phyloP scores from a whole-genome alignment of 83 land plant species.

The Thuja plicata region DNA sequence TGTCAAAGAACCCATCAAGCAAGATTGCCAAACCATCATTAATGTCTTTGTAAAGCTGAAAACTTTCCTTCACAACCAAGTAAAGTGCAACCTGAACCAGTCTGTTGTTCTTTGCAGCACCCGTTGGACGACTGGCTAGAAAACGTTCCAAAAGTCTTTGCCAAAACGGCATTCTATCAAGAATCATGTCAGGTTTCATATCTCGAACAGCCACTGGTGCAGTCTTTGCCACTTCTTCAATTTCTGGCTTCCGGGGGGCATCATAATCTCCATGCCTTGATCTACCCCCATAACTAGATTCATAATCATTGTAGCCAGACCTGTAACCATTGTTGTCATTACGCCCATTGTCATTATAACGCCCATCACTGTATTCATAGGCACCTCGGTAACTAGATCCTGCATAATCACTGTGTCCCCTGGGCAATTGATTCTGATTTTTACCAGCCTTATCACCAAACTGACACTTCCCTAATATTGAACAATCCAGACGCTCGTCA shows the following conservation, averaged over 20 bases:
- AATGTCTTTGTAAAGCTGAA: conserved; percentile 77
- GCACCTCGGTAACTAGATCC: conserved; percentile 23
- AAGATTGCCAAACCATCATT: conserved; percentile 74
- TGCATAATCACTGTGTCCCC: not conserved
- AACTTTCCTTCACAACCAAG: conserved; percentile 79
- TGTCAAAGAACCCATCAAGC: conserved; percentile 84
- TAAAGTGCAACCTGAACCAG: conserved; percentile 77
- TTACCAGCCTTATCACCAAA: conserved; percentile 20
- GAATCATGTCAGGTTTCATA: conserved; percentile 71
- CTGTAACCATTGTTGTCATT: conserved; percentile 17
- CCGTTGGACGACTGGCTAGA: conserved; percentile 84
- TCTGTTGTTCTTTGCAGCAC: conserved; percentile 73
- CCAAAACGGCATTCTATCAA: conserved; percentile 67
- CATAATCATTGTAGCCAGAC: conserved; percentile 13
- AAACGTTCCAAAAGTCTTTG: conserved; percentile 84
- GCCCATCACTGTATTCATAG: conserved; percentile 16
- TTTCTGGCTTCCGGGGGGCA: conserved; percentile 17
- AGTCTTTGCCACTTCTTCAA: conserved; percentile 1
- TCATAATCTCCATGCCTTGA: conserved; percentile 15
- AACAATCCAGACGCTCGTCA: conserved; percentile 79
- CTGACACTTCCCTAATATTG: conserved; percentile 40
- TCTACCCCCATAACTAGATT: conserved; percentile 23
- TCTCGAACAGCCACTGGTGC: conserved; percentile 61
- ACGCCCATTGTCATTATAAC: not conserved
- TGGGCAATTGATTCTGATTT: not conserved